Evolutionary conservation across 495 filamentous ascomycete genomes (phyloP).

Genomic region (Xylaria castorea): DNA sequence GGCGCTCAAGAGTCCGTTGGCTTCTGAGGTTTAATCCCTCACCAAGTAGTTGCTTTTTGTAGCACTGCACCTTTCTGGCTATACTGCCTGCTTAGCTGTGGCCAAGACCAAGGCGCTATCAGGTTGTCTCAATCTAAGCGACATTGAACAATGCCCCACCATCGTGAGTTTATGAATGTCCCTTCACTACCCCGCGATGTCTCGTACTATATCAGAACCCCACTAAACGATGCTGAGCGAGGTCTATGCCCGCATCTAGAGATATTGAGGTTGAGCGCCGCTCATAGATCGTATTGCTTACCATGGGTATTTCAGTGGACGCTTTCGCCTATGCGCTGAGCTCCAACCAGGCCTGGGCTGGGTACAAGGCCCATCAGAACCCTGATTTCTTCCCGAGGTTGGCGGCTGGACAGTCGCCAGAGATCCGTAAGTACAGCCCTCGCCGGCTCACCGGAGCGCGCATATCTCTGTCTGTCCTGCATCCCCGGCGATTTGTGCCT

Average conservation of each 20-base stretch:
- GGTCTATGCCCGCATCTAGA: neutral
- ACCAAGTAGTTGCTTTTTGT: neutral
- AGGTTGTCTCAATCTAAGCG: conserved; percentile 10
- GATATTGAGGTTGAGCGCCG: neutral
- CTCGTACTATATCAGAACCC: neutral
- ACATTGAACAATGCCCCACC: conserved; percentile 13
- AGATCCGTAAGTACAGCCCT: conserved; percentile 62
- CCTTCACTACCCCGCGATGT: neutral
- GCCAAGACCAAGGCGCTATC: conserved; percentile 16
- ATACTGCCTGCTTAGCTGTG: neutral
- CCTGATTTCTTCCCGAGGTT: conserved; percentile 76
- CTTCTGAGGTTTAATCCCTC: conserved; percentile 4
- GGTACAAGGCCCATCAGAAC: conserved; percentile 67
- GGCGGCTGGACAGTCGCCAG: conserved; percentile 71
- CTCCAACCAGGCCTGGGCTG: conserved; percentile 76
- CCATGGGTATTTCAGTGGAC: conserved; percentile 50
- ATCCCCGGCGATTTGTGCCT: neutral
- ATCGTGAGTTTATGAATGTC: conserved; percentile 18
- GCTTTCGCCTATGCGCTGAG: conserved; percentile 61
- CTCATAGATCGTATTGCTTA: conserved; percentile 31
- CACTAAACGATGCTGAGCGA: neutral
- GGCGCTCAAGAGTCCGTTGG: neutral
- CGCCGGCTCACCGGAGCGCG: neutral
- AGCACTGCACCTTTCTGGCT: conserved; percentile 1
- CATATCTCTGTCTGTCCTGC: neutral